phyloP scores from a whole-genome alignment of 2,329 filamentous ascomycete species.

The Cadophora sp. region DNA sequence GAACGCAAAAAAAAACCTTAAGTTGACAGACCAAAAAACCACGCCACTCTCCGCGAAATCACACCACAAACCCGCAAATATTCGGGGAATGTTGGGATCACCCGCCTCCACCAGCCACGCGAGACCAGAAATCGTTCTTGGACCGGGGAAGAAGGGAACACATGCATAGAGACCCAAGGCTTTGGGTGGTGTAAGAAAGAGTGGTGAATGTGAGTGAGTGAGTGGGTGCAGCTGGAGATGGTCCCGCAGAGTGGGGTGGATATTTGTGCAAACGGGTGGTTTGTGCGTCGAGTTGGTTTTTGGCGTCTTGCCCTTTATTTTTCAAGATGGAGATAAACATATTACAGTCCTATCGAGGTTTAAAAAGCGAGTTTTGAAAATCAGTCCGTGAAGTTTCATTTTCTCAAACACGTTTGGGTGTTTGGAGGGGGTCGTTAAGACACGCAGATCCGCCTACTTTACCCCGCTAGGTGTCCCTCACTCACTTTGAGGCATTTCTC shows the following conservation, averaged over 20 bases:
- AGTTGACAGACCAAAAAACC: slow-evolving; percentile 2
- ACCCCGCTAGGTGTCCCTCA: not conserved
- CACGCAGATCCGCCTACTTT: no score
- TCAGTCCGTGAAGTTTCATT: no score
- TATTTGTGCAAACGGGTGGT: not conserved
- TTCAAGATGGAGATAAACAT: no score
- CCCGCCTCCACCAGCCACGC: not conserved
- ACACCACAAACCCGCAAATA: slow-evolving; percentile 4
- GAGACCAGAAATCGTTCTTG: not conserved
- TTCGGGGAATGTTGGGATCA: not conserved
- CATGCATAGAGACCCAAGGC: no score
- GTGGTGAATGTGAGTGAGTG: no score
- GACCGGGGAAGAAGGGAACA: not conserved
- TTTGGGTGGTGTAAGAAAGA: no score
- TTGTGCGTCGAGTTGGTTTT: not conserved
- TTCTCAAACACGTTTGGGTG: not conserved
- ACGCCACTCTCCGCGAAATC: slow-evolving; percentile 13
- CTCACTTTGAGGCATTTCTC: not conserved
- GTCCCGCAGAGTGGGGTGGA: not conserved
- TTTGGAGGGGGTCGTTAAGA: not conserved
- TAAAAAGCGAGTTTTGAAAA: no score
- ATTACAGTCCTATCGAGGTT: no score
- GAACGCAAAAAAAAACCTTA: slow-evolving; percentile 3
- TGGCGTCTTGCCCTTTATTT: no score
- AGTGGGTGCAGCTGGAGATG: no score